These are phyloP conservation scores for Candida gigantensis DNA, from an alignment of 1,139 yeast genomes.

Conservation along the genomic window DNA sequence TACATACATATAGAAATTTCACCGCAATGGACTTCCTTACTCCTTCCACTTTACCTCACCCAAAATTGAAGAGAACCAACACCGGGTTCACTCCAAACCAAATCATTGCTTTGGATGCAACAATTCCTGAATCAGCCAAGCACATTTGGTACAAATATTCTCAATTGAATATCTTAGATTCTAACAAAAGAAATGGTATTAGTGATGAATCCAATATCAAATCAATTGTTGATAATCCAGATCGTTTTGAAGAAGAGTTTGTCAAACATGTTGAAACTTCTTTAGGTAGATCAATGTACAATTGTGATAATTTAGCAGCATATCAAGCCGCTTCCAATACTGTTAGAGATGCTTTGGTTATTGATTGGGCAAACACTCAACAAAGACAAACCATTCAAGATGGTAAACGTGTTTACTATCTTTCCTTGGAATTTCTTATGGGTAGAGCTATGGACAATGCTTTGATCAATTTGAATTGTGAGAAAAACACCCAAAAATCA, in stretches of 20 bases:
- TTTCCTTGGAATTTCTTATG: constrained; percentile 89
- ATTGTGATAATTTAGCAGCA: constrained; percentile 90
- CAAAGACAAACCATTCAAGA: constrained; percentile 83
- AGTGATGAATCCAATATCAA: constrained; percentile 10
- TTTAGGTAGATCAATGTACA: constrained; percentile 84
- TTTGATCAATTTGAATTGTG: constrained; percentile 66
- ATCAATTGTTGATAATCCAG: constrained; percentile 33
- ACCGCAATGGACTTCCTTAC: constrained; percentile 40
- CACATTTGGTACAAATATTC: constrained; percentile 72
- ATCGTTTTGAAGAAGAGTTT: constrained; percentile 65
- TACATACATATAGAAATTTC: no score
- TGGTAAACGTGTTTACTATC: constrained; percentile 83
- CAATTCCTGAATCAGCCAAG: constrained; percentile 78
- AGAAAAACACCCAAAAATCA: constrained; percentile 54
- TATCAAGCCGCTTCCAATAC: constrained; percentile 85
- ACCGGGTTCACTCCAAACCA: constrained; percentile 93
- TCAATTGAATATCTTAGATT: constrained; percentile 35
- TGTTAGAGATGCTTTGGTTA: constrained; percentile 74
- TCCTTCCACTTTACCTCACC: constrained; percentile 44
- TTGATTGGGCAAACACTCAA: constrained; percentile 93
- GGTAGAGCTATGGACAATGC: constrained; percentile 97
- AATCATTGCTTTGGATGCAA: constrained; percentile 76
- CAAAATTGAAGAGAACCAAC: constrained; percentile 64
- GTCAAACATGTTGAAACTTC: constrained; percentile 88
- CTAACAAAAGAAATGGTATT: constrained; percentile 13